These are phyloP conservation scores for Polytolypa hystricis DNA, from an alignment of 2,329 filamentous ascomycete species.

Conservation along the genomic window DNA sequence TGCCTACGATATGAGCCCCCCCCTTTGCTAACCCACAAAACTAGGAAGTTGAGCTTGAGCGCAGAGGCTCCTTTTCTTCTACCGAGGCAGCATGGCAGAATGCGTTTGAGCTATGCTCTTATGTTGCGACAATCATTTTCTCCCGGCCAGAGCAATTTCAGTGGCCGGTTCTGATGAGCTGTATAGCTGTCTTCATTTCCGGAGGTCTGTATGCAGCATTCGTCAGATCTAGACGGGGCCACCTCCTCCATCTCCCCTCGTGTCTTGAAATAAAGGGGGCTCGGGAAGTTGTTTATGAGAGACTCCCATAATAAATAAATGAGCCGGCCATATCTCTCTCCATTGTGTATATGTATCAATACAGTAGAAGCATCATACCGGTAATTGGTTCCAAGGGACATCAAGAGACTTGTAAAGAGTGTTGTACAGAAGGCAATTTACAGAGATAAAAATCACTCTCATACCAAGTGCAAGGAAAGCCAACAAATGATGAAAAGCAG, in stretches of 20 bases:
- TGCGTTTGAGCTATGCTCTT: conserved; percentile 58
- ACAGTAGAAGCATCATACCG: no score
- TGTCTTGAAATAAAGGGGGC: no score
- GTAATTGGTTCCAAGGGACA: no score
- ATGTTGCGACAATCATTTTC: conserved; percentile 54
- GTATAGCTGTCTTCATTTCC: conserved; percentile 40
- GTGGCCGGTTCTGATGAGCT: conserved; percentile 51
- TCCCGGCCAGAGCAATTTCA: conserved; percentile 52
- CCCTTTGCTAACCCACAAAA: neutral
- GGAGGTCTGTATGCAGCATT: conserved; percentile 15
- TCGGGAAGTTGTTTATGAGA: no score
- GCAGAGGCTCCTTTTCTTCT: conserved; percentile 45
- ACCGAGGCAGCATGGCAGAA: conserved; percentile 54
- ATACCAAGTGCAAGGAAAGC: no score
- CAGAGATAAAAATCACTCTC: no score
- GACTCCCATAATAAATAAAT: no score
- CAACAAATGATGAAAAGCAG: no score
- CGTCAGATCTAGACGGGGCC: neutral
- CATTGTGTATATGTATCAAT: no score
- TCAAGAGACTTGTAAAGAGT: no score
- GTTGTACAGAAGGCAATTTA: no score
- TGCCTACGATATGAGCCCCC: neutral
- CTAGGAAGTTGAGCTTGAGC: neutral
- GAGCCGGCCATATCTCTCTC: no score
- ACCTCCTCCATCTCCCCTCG: neutral